These are phyloP conservation scores for Schwanniomyces polymorphus DNA, from an alignment of 805 yeast species.

Conservation along the genomic window DNA sequence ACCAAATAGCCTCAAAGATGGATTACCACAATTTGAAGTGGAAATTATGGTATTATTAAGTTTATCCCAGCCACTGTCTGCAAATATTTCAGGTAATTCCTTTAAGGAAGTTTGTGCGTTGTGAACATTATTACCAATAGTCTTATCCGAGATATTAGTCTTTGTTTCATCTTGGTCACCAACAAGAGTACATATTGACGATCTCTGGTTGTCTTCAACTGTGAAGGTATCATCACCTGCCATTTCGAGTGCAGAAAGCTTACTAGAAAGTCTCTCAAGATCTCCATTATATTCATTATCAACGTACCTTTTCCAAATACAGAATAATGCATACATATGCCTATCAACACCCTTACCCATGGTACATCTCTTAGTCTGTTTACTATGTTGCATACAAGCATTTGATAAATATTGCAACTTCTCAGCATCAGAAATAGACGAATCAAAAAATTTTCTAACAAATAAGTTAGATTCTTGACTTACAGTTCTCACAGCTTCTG, in stretches of 20 bases:
- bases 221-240: constrained; percentile 21
- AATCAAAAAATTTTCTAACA: constrained; percentile 81
- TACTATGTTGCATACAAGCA: constrained; percentile 72
- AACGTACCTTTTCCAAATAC: constrained; percentile 77
- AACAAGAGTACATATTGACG: constrained; percentile 13
- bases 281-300: constrained; percentile 17
- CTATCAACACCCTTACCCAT: constrained; percentile 90
- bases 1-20: constrained; percentile 57
- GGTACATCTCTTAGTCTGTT: constrained; percentile 67
- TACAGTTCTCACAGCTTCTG: constrained; percentile 89
- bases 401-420: constrained; percentile 59
- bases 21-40: constrained; percentile 61
- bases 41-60: constrained; percentile 78
- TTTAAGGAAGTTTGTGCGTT: constrained; percentile 17
- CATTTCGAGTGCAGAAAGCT: constrained; percentile 8
- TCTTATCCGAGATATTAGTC: constrained; percentile 26
- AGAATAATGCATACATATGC: constrained; percentile 82
- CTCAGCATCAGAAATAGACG: constrained; percentile 52
- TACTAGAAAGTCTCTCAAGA: background rate
- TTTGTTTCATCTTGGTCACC: constrained; percentile 14
- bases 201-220: constrained; percentile 15
- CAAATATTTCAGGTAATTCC: constrained; percentile 70
- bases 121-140: constrained; percentile 22
- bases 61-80: constrained; percentile 86
- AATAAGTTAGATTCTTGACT: constrained; percentile 76